Base-by-base conservation (phyloP, 495 filamentous ascomycete genomes). In the Penicillium cosmopolitanum region DNA sequence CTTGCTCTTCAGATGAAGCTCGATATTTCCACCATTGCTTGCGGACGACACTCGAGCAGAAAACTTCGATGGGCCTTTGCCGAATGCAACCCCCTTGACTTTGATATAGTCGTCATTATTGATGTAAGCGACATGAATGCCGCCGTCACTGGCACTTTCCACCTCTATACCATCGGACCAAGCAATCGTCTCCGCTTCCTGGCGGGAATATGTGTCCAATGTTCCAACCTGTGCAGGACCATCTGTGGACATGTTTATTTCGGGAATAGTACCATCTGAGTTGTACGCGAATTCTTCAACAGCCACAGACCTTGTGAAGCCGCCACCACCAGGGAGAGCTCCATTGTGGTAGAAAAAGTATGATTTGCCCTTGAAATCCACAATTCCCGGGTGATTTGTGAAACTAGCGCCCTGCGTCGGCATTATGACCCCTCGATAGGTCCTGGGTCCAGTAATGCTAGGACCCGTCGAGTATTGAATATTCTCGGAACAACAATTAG, bases 291-390 rank as follows among this genome's bases (percentile, higher is more conserved):
- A 72, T 34, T 53, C 53, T 33, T 72, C 69, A 16, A 72, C 57
- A 36, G 57, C 59, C 5, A 68, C 62, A 31, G 69, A 70, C 44
- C 69, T 58, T 15, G 64, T 19, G 48, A 61, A 72, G 35, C 60
- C 60, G 53, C 67, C 52, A 31, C 69, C 69, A 16, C 60, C 60
- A 21, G 69, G 69, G 10, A 72, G 65, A 31, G 69, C 69, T 48
- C 65, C 62, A 56, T 72, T 72, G 53, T 72, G 69, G 52, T 72
- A 72, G 60, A 70, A 68, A 47, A 72, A 70, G 60, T 72, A 72
- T 15, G 69, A 68, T 21, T 57, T 46, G 50, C 59, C 60, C 53
- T 66, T 61, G 58, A 61, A 72, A 44, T 72, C 65, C 42, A 72
- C 60, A 33, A 72, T 62, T 35, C 64, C 69, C 3, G 58, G 52